Base-by-base conservation (phyloP, 768 basidiomycete species). In the Pulveroboletus sp. region DNA sequence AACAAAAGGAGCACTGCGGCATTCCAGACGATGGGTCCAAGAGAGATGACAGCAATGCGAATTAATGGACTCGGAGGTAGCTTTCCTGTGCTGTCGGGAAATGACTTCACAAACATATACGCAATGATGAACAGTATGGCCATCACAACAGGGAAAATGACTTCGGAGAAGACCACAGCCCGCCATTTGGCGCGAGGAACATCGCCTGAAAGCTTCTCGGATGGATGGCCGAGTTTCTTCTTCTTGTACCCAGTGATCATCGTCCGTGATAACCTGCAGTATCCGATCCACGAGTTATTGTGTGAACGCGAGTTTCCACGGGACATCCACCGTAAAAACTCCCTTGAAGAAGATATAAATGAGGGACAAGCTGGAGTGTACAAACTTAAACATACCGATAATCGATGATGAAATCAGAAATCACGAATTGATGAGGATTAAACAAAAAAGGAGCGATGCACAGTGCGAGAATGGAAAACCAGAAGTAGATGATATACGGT, bases 191-290 rank as follows among this genome's bases (percentile, higher is more conserved):
- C 96, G 40, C 95, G 84, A 17, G 96, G 95, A 32, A 93, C 86
- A 65, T 98, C 96, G 46, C 88, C 88, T 6, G 94, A 94, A 26
- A 98, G 78, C 70, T 96, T 98, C 71, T 98, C 95, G 0, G 94
- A 97, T 2, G 96, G 96, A 63, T 93, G 88, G 18, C 96, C 96
- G 6, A 99, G 82, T 58, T 83, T 83, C 79, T 98, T 97, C 76
- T 89, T 91, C 81, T 98, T 98, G 82, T 93, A 99, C n/a, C 96
- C 96, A 15, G 96, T 99, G 65, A 99, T 95, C 82, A 92, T 88
- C 15, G 96, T 99, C 45, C 96, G 79, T n/a, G 93, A 93, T 40
- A 99, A 76, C 46, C 96, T 90, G 68, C 96, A 99, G 70, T 98
- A 99, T 0, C 96, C 95, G 57, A 98, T 95, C 96, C 96, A 99